Base-by-base conservation (phyloP, 345 rosid species). In the Aethionema arabicum region DNA sequence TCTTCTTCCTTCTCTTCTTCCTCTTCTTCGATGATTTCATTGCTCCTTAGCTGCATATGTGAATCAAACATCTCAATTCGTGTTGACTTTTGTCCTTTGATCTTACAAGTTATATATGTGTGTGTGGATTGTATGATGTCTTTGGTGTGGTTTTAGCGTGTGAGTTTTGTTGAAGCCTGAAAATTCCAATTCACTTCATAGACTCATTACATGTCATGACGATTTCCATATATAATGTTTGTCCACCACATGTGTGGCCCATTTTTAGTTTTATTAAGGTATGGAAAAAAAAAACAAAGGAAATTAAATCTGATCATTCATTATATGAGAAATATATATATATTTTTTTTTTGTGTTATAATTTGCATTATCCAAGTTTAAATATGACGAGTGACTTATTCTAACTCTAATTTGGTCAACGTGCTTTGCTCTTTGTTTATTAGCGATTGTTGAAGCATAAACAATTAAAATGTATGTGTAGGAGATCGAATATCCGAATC, bases 401-500 rank as follows among this genome's bases (percentile, higher is more conserved):
- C 11, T 14, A 55, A 48, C 32, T 47, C 38, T 47, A 13, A 1
- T 40, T 27, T 52, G 68, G 64, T 63, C 64, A 56, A 57, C 42
- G 48, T 56, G 47, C 47, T 63, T 70, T 63, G 58, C 52, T 63
- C 11, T 27, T 58, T 63, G 46, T 49, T 56, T 49, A 41, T 63
- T 49, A 14, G 61, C 64, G 56, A 62, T 7, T 62, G 16, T 14
- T 45, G 13, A 42, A 16, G 11, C 52, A 32, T 54, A 55, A 56
- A 46, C 38, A 46, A 55, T 36, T 21, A 65, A 43, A 44, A 6
- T 51, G 13, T 13, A 3, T 54, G 45, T 55, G 16, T 55, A 8
- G 61, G 36, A 66, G 11, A 7, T 50, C 54, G 74, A 63, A 70
- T 70, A 70, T 63, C 38, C 69, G 64, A 50, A 70, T 70, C 54